Evolutionary conservation across 345 rosid genomes (phyloP).

Genomic region (Pistacia atlantica): DNA sequence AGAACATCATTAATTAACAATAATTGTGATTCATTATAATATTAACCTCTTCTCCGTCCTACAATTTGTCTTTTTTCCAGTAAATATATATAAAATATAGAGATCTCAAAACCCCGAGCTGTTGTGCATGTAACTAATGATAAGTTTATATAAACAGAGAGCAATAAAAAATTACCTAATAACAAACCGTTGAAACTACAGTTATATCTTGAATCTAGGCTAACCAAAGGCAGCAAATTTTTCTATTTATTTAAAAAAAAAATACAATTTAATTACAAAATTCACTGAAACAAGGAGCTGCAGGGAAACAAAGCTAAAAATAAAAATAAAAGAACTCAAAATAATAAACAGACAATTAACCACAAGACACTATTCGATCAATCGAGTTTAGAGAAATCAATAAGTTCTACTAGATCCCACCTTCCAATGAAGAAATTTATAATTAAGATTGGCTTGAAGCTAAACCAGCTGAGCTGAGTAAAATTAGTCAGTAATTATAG

Average conservation of each 20-base stretch:
- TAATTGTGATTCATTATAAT: neutral
- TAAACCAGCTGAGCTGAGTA: no score
- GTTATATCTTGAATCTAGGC: no score
- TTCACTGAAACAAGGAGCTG: neutral
- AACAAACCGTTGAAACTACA: no score
- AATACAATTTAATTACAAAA: neutral
- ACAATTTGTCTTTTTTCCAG: neutral
- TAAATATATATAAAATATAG: neutral
- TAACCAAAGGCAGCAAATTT: no score
- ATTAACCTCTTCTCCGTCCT: neutral
- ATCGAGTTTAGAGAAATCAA: neutral
- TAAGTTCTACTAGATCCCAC: neutral
- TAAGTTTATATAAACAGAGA: no score
- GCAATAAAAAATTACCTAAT: no score
- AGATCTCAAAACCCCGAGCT: neutral
- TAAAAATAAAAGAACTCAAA: neutral
- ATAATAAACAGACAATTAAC: neutral
- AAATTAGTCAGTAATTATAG: no score
- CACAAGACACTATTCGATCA: neutral
- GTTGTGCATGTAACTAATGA: no score
- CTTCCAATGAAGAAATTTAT: neutral
- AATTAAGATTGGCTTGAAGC: no score
- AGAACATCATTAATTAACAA: neutral
- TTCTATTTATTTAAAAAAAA: no score
- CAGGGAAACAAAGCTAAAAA: neutral